Conservation (phyloP, 2,329 filamentous ascomycete species). For the Talaromyces sp. region DNA sequence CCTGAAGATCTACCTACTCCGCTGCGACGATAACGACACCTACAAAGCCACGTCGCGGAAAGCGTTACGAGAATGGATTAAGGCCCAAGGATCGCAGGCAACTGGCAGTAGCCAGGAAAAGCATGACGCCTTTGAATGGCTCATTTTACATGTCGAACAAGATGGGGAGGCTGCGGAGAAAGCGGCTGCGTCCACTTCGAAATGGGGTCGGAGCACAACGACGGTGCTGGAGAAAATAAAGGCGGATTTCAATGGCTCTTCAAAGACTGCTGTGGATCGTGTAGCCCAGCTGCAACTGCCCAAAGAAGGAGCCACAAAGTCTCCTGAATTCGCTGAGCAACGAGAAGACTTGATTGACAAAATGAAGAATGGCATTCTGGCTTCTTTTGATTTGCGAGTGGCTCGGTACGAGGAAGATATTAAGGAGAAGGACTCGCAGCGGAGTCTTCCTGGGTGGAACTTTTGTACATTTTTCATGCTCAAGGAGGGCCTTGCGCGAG, state of each 20-base stretch:
- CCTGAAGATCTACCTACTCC: conserved; percentile 82
- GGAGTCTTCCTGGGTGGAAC: conserved; percentile 91
- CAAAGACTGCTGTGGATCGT: conserved; percentile 73
- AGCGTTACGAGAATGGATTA: conserved; percentile 88
- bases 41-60: conserved; percentile 82
- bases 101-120: conserved; percentile 74
- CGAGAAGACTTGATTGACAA: conserved; percentile 85
- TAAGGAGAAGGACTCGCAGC: conserved; percentile 86
- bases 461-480: conserved; percentile 99
- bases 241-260: conserved; percentile 82
- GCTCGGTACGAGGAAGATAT: conserved; percentile 97
- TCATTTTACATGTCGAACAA: conserved; percentile 90
- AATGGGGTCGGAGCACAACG: conserved; percentile 77
- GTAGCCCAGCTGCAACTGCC: conserved; percentile 81
- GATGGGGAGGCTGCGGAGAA: conserved; percentile 72
- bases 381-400: conserved; percentile 87
- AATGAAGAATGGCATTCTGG: conserved; percentile 82
- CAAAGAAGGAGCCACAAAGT: conserved; percentile 59
- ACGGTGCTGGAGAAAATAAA: conserved; percentile 88
- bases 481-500: conserved; percentile 90
- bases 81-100: conserved; percentile 61
- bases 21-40: conserved; percentile 92
- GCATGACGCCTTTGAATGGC: conserved; percentile 95
- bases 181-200: conserved; percentile 59
- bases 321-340: conserved; percentile 76